Conservation (phyloP, 176 grass and related monocot genomes). For the Otatea glauca region DNA sequence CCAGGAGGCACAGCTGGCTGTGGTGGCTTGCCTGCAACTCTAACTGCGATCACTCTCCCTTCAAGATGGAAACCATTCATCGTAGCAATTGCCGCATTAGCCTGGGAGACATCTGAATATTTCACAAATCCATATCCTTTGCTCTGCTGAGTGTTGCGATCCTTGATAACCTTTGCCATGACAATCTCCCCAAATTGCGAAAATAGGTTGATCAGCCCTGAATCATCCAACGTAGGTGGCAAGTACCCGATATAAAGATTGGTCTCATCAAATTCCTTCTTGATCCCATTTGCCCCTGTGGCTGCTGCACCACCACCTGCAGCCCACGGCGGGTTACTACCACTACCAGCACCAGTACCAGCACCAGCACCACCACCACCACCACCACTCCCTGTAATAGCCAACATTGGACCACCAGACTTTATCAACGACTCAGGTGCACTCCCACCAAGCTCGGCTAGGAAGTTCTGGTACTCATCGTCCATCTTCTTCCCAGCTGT, state of each 20-base stretch:
- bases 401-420: slow-evolving; percentile 61
- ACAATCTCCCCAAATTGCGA: slow-evolving; percentile 85
- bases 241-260: slow-evolving; percentile 95
- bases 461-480: slow-evolving; percentile 96
- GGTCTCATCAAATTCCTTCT: slow-evolving; percentile 86
- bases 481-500: slow-evolving; percentile 94
- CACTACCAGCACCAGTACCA: slow-evolving; percentile 34
- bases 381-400: slow-evolving; percentile 52
- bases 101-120: slow-evolving; percentile 88
- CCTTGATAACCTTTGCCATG: slow-evolving; percentile 98
- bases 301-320: slow-evolving; percentile 30
- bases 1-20: slow-evolving; percentile 49
- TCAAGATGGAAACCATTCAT: slow-evolving; percentile 92
- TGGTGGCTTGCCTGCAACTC: slow-evolving; percentile 83
- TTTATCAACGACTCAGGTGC: slow-evolving; percentile 86
- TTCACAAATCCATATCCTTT: slow-evolving; percentile 99
- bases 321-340: slow-evolving; percentile 66
- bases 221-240: slow-evolving; percentile 85
- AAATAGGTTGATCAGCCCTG: slow-evolving; percentile 72
- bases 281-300: slow-evolving; percentile 54
- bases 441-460: slow-evolving; percentile 87
- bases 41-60: slow-evolving; percentile 82
- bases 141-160: slow-evolving; percentile 73
- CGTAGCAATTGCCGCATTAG: slow-evolving; percentile 73
- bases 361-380: neutral